phyloP scores from a whole-genome alignment of 169 alveolate genomes.

The Plasmodium relictum region DNA sequence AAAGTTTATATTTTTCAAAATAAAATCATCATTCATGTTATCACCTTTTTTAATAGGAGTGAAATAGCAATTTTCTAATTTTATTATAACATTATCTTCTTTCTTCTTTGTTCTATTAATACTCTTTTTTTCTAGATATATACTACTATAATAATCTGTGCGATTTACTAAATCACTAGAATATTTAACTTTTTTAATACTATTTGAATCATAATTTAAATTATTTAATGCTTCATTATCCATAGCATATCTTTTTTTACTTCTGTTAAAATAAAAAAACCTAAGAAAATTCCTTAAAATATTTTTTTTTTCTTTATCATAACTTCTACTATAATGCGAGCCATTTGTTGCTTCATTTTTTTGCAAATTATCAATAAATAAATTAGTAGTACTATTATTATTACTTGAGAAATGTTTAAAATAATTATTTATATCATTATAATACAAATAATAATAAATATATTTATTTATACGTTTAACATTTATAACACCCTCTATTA shows the following conservation, averaged over 20 bases:
- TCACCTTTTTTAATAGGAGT: not conserved
- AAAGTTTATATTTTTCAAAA: conserved; percentile 35
- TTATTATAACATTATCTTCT: not conserved
- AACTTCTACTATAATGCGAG: not conserved
- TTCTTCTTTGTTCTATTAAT: not conserved
- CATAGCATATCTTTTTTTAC: not conserved
- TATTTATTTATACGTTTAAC: conserved; percentile 48
- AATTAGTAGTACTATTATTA: not conserved
- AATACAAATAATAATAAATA: conserved; percentile 19
- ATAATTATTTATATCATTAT: conserved; percentile 51
- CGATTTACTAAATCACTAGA: not conserved
- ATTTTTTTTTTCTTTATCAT: not conserved
- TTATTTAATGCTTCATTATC: not conserved
- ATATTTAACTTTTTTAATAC: not conserved
- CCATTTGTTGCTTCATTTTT: not conserved
- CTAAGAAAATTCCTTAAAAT: too few relatives aligned
- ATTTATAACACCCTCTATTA: conserved; percentile 48
- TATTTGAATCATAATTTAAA: not conserved
- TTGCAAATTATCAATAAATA: not conserved
- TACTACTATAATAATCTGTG: not conserved
- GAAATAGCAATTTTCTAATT: not conserved
- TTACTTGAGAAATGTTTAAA: conserved; percentile 12
- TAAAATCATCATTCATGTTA: not conserved
- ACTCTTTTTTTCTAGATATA: not conserved
- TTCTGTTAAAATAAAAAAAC: not conserved